phyloP scores from a whole-genome alignment of 257 asterid genomes.

The Gentiana macrophylla region DNA sequence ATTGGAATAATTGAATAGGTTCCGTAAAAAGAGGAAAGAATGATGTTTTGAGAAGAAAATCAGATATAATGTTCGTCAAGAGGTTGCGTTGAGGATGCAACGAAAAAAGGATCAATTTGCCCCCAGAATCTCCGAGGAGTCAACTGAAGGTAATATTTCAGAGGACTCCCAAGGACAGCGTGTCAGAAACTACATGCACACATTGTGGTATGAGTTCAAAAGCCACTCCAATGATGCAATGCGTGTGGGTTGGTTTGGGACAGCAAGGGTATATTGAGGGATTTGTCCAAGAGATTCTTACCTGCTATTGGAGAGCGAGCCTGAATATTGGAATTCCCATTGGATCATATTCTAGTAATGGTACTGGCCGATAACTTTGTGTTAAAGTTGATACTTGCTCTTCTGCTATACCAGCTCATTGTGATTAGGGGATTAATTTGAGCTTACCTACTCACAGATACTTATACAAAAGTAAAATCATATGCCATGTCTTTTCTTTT shows the following conservation, averaged over 20 bases:
- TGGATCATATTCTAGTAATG: too few species aligned
- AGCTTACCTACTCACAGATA: too few species aligned
- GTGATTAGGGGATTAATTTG: too few species aligned
- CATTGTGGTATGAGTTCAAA: constrained; percentile 39
- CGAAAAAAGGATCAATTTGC: constrained; percentile 41
- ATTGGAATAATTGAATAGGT: constrained; percentile 30
- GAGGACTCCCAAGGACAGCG: constrained; percentile 19
- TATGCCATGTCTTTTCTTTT: too few species aligned
- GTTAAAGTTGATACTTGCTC: too few species aligned
- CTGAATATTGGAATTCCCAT: too few species aligned
- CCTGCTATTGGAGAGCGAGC: neutral
- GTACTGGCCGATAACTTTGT: too few species aligned
- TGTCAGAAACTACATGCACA: constrained; percentile 23
- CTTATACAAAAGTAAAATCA: too few species aligned
- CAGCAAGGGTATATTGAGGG: constrained; percentile 27
- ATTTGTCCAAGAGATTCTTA: constrained; percentile 21
- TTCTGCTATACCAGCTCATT: too few species aligned
- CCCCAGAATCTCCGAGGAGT: constrained; percentile 15
- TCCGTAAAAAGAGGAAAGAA: constrained; percentile 36
- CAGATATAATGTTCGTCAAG: constrained; percentile 36
- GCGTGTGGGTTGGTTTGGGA: constrained; percentile 50
- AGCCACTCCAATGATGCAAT: constrained; percentile 41
- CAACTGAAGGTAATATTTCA: neutral
- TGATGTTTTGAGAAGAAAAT: constrained; percentile 41
- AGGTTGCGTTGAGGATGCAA: constrained; percentile 37